These are phyloP conservation scores for Trichoderma cornu-damae DNA, from an alignment of 2,329 filamentous ascomycete species.

Conservation along the genomic window DNA sequence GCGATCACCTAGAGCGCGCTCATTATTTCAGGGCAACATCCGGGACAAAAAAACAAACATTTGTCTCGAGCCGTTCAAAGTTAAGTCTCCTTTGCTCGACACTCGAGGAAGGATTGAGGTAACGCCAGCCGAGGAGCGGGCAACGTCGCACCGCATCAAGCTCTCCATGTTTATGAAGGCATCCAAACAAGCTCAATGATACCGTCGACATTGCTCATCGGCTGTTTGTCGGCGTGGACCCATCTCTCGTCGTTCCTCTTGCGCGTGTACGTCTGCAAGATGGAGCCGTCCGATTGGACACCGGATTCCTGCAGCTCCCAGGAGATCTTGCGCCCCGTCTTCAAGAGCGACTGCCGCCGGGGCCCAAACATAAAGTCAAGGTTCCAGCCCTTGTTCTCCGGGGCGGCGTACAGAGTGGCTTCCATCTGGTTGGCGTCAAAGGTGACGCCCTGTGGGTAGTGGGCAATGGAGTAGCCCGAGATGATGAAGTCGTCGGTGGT, in stretches of 20 bases:
- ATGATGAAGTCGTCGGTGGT: slow-evolving; percentile 50
- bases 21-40: not conserved
- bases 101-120: not conserved
- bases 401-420: slow-evolving; percentile 47
- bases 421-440: slow-evolving; percentile 49
- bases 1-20: not conserved
- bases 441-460: slow-evolving; percentile 49
- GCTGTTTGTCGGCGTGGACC: slow-evolving; percentile 41
- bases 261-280: slow-evolving; percentile 50
- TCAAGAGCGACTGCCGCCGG: slow-evolving; percentile 42
- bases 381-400: slow-evolving; percentile 46
- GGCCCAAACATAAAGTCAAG: slow-evolving; percentile 49
- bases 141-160: not conserved
- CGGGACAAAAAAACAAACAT: not conserved
- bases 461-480: slow-evolving; percentile 55
- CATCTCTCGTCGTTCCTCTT: slow-evolving; percentile 50
- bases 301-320: slow-evolving; percentile 51
- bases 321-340: slow-evolving; percentile 47
- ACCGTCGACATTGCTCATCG: slow-evolving; percentile 51
- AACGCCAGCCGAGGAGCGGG: not conserved
- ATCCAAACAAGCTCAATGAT: slow-evolving; percentile 55
- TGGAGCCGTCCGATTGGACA: slow-evolving; percentile 44
- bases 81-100: not conserved
- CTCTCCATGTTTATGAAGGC: slow-evolving; percentile 26
- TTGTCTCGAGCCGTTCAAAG: not conserved